Conservation (phyloP, 208 protist genomes). For the Wallacemonas sp. region DNA sequence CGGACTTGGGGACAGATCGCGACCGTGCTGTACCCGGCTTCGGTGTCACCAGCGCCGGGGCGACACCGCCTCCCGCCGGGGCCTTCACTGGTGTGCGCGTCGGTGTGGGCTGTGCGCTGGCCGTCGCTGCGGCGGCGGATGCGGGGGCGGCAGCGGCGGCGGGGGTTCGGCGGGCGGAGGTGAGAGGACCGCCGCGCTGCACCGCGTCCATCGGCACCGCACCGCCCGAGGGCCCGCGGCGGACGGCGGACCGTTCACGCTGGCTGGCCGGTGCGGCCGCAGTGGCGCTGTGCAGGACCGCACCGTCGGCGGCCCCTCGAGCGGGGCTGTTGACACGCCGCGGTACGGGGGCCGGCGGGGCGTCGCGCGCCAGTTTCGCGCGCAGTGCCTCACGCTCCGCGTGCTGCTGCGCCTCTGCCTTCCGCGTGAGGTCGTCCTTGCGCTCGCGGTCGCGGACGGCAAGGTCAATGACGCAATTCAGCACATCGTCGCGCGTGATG, state of each 20-base stretch:
- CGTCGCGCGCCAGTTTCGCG: background rate
- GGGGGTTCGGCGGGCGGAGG: too few relatives aligned
- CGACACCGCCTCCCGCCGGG: background rate
- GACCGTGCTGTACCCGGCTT: background rate
- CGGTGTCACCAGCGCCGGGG: background rate
- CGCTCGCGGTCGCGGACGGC: conserved; percentile 13
- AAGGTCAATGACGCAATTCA: conserved; percentile 15
- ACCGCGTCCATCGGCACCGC: too few relatives aligned
- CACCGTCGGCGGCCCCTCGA: too few relatives aligned
- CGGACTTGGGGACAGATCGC: background rate
- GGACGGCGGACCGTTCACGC: background rate
- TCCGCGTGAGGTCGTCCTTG: background rate
- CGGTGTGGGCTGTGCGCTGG: too few relatives aligned
- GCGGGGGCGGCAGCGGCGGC: too few relatives aligned
- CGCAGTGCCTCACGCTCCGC: conserved; percentile 26
- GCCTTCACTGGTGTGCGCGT: background rate
- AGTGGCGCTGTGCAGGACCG: too few relatives aligned
- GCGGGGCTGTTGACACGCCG: background rate
- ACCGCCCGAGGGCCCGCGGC: background rate
- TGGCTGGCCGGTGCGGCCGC: background rate
- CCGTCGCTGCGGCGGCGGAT: too few relatives aligned
- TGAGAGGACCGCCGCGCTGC: too few relatives aligned
- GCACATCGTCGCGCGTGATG: conserved; percentile 14
- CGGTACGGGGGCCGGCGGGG: background rate
- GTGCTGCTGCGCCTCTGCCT: background rate